phyloP scores from a whole-genome alignment of 2,329 filamentous ascomycete species.

The Xylariomycetidae sp. region DNA sequence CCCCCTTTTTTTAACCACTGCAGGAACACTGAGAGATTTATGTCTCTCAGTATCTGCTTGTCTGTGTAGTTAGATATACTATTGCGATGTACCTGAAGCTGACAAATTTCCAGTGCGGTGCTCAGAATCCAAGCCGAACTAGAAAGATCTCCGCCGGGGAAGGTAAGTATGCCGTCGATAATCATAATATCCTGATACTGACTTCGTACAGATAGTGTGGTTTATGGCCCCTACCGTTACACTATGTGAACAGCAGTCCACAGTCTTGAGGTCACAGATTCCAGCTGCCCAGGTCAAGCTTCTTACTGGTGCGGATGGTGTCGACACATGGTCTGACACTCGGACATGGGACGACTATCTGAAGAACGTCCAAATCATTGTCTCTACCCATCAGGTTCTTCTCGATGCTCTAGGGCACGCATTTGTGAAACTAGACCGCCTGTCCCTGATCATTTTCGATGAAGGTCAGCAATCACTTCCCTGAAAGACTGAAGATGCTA shows the following conservation, averaged over 20 bases:
- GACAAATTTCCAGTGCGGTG: slow-evolving; percentile 48
- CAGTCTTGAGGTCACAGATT: slow-evolving; percentile 56
- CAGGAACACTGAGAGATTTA: not conserved
- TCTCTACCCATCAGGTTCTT: slow-evolving; percentile 74
- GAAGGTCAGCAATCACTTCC: slow-evolving; percentile 57
- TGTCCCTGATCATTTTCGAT: slow-evolving; percentile 75
- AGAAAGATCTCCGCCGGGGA: slow-evolving; percentile 44
- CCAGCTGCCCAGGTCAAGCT: slow-evolving; percentile 54
- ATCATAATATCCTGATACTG: no score
- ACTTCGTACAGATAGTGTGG: slow-evolving; percentile 55
- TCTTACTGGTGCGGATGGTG: slow-evolving; percentile 62
- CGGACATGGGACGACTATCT: slow-evolving; percentile 64
- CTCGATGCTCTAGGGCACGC: slow-evolving; percentile 69
- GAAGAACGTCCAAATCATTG: slow-evolving; percentile 61
- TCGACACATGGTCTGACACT: slow-evolving; percentile 69
- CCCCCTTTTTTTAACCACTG: not conserved
- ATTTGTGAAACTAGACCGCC: slow-evolving; percentile 60
- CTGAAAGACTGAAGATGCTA: no score
- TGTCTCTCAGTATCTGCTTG: slow-evolving; percentile 1
- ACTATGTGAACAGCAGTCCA: slow-evolving; percentile 62
- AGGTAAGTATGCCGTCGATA: no score
- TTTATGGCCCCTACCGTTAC: slow-evolving; percentile 67
- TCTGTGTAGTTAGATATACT: no score
- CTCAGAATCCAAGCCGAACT: slow-evolving; percentile 64
- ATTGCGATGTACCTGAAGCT: no score